phyloP scores from a whole-genome alignment of 345 rosid species.

The Euphorbia peplus region DNA sequence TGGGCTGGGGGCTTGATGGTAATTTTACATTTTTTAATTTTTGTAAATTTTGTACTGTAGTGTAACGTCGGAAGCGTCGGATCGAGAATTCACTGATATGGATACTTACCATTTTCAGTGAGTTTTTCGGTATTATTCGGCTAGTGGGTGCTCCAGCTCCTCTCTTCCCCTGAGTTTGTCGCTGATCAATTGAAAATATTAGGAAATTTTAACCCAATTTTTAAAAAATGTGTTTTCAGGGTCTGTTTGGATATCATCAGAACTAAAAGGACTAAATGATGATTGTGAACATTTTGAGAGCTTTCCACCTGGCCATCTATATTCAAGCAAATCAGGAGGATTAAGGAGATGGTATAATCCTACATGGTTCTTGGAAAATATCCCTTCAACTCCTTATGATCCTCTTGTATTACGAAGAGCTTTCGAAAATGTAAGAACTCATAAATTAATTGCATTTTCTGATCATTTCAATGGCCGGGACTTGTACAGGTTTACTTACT shows the following conservation, averaged over 20 bases:
- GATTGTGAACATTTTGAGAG: conserved; percentile 84
- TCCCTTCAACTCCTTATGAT: conserved; percentile 74
- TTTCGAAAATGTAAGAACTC: conserved; percentile 58
- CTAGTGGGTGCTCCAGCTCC: too few species aligned
- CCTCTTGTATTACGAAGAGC: conserved; percentile 66
- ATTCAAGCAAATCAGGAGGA: conserved; percentile 79
- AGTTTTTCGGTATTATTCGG: too few species aligned
- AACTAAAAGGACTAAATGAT: conserved; percentile 81
- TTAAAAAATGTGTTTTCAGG: conserved; percentile 33
- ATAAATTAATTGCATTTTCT: background rate
- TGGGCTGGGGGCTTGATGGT: conserved; percentile 97
- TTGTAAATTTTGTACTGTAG: too few species aligned
- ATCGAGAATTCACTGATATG: too few species aligned
- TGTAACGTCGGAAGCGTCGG: too few species aligned
- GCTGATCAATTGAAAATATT: background rate
- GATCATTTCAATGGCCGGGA: too few species aligned
- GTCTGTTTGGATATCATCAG: conserved; percentile 82
- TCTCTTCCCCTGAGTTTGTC: too few species aligned
- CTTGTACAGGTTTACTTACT: too few species aligned
- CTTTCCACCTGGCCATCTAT: conserved; percentile 89
- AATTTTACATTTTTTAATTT: background rate
- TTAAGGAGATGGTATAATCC: conserved; percentile 85
- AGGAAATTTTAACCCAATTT: too few species aligned
- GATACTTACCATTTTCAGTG: too few species aligned
- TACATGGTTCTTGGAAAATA: conserved; percentile 65